Conservation (phyloP, 805 yeast species). For the Suhomyces tanzawaensis region DNA sequence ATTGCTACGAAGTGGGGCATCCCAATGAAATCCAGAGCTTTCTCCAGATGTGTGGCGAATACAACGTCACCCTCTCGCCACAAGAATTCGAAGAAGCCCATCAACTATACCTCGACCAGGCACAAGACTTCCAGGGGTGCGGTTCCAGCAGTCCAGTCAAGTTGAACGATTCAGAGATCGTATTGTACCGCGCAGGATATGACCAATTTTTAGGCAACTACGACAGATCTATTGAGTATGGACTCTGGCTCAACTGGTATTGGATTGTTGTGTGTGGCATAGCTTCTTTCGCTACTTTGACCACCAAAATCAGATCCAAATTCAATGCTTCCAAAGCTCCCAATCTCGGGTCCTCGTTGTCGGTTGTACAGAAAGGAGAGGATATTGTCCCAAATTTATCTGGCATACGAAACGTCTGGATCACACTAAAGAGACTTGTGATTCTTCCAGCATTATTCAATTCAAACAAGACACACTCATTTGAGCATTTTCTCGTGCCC, state of each 20-base stretch:
- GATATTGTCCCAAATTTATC: too few relatives aligned
- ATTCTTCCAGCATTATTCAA: conserved; percentile 41
- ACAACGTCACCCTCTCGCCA: conserved; percentile 19
- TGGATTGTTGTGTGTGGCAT: conserved; percentile 28
- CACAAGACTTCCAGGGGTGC: neutral
- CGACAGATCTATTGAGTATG: conserved; percentile 37
- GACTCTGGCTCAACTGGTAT: conserved; percentile 27
- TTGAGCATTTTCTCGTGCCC: conserved; percentile 28
- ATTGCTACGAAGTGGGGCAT: conserved; percentile 30
- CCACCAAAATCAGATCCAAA: conserved; percentile 23
- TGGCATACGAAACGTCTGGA: conserved; percentile 23
- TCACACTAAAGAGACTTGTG: conserved; percentile 31
- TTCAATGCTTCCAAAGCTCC: neutral
- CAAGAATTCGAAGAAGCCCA: conserved; percentile 21
- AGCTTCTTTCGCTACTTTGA: conserved; percentile 22
- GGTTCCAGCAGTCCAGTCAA: conserved; percentile 12
- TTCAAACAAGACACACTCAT: conserved; percentile 25
- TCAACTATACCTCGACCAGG: neutral
- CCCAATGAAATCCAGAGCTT: conserved; percentile 23
- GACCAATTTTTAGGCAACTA: conserved; percentile 41
- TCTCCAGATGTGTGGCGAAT: conserved; percentile 24
- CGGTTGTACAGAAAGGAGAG: too few relatives aligned
- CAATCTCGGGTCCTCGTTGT: too few relatives aligned
- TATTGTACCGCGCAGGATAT: conserved; percentile 24
- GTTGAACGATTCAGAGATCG: conserved; percentile 20